A percentile compares a stretch with the other conserved stretches of the same genome.
These are phyloP conservation scores for Solanum hybrid DNA, from an alignment of 305 asterid genomes.

Conservation along the genomic window DNA sequence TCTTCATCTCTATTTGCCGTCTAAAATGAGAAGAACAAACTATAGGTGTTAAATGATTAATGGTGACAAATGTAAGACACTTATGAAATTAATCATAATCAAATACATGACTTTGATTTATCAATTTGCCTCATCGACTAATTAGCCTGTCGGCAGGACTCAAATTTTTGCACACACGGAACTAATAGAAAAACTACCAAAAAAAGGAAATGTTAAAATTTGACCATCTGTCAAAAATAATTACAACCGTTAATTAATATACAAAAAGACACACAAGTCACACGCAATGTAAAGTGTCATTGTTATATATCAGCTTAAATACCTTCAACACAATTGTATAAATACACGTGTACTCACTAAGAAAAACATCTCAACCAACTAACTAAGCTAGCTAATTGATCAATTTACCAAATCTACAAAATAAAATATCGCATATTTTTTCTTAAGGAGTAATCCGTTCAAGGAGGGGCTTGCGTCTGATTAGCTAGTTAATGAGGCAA, in stretches of 20 bases:
- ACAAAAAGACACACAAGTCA: not conserved
- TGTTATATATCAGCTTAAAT: not conserved
- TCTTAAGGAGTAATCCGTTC: not conserved
- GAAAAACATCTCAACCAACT: not conserved
- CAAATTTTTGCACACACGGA: not conserved
- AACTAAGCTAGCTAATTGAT: not conserved
- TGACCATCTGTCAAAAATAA: not conserved
- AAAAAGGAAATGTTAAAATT: not conserved
- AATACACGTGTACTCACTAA: not conserved
- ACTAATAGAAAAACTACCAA: not conserved
- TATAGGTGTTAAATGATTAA: not conserved
- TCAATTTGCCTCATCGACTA: not conserved
- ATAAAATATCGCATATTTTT: not conserved
- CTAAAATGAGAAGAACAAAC: not conserved
- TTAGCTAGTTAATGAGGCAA: not conserved
- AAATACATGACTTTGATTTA: not conserved
- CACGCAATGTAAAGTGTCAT: not conserved
- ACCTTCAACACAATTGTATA: not conserved
- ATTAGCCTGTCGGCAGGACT: not conserved
- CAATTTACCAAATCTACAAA: not conserved
- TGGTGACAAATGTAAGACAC: not conserved
- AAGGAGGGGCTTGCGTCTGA: not conserved
- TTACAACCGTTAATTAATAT: not conserved
- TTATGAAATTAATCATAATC: not conserved
- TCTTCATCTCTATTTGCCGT: not conserved